Conservation (phyloP, 495 filamentous ascomycete species). For the Margaritispora aquatica region DNA sequence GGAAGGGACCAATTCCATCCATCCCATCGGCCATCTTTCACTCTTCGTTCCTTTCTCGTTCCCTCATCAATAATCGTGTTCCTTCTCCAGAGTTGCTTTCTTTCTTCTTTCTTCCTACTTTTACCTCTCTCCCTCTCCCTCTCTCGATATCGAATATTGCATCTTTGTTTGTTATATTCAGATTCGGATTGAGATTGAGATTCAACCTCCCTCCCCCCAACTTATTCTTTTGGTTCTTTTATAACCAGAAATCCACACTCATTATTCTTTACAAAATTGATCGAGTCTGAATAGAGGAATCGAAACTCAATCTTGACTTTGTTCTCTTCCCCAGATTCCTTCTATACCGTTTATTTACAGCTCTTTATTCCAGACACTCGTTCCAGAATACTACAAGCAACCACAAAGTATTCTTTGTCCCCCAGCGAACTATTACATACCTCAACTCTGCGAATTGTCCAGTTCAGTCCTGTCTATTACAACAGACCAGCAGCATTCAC, state of each 20-base stretch:
- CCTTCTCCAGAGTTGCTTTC: conserved; percentile 6
- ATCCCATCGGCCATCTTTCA: not conserved
- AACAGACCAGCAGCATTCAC: not conserved
- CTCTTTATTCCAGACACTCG: conserved; percentile 7
- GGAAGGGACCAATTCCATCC: not conserved
- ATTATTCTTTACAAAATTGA: conserved; percentile 5
- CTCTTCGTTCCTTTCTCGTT: not conserved
- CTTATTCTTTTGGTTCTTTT: conserved; percentile 9
- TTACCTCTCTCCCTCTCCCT: not conserved
- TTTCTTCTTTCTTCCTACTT: not conserved
- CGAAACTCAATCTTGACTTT: no score
- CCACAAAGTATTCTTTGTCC: conserved; percentile 19
- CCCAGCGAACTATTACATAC: conserved; percentile 10
- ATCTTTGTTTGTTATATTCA: no score
- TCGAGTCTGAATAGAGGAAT: no score
- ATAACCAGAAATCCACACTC: conserved; percentile 7
- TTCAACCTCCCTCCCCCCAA: conserved; percentile 5
- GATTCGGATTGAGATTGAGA: no score
- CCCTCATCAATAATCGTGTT: not conserved
- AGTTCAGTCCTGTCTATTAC: not conserved
- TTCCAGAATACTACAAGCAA: conserved; percentile 6
- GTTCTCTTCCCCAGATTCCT: not conserved
- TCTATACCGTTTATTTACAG: conserved; percentile 6
- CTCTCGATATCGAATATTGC: no score
- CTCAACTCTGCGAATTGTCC: conserved; percentile 10